These are phyloP conservation scores for Daldinia eschscholtzii DNA, from an alignment of 2,329 filamentous ascomycete species.

Conservation along the genomic window DNA sequence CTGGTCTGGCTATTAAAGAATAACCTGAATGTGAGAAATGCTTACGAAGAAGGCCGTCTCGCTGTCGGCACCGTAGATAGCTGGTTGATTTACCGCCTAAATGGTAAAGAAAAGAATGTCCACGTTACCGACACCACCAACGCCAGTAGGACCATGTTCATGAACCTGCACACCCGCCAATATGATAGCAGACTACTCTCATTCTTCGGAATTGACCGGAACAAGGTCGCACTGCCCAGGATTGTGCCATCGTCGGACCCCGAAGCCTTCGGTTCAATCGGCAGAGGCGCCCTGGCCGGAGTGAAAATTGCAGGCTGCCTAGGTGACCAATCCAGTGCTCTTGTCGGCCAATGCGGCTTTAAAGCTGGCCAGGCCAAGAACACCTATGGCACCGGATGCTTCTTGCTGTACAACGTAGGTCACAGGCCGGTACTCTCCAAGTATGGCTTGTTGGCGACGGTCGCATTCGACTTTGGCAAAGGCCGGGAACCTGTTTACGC, in stretches of 20 bases:
- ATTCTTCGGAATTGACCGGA: conserved; percentile 79
- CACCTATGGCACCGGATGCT: conserved; percentile 91
- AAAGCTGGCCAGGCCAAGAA: conserved; percentile 87
- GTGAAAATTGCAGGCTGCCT: conserved; percentile 84
- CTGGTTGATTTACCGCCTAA: conserved; percentile 88
- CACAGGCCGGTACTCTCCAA: conserved; percentile 86
- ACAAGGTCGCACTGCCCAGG: conserved; percentile 81
- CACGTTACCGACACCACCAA: conserved; percentile 91
- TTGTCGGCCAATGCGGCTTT: conserved; percentile 90
- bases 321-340: conserved; percentile 86
- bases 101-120: conserved; percentile 73
- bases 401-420: conserved; percentile 90
- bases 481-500: conserved; percentile 76
- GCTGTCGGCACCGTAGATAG: conserved; percentile 90
- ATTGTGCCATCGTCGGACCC: conserved; percentile 85
- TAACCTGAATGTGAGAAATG: conserved; percentile 74
- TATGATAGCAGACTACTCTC: conserved; percentile 82
- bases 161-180: conserved; percentile 83
- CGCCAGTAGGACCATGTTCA: conserved; percentile 93
- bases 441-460: conserved; percentile 85
- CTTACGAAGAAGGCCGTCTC: conserved; percentile 81
- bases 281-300: conserved; percentile 74
- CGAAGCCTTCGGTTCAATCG: conserved; percentile 77
- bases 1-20: conserved; percentile 85
- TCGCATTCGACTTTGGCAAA: conserved; percentile 84